These are phyloP conservation scores for Microglena sp. DNA, from an alignment of 139 green algal genomes.

Conservation along the genomic window DNA sequence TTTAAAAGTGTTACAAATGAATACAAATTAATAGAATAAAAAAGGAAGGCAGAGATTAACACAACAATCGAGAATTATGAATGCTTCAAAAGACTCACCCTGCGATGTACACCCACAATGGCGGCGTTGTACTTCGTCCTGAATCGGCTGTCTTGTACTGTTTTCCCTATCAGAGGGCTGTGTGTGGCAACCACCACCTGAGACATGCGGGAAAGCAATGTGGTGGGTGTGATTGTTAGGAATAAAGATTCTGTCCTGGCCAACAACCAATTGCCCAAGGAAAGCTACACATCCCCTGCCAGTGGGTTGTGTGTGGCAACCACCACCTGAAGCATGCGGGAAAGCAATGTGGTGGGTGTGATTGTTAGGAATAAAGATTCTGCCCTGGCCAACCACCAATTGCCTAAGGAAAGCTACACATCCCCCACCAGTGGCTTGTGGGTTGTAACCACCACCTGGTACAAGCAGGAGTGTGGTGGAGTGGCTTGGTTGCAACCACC, in stretches of 20 bases:
- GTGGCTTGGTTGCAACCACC: too few species aligned
- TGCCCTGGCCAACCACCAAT: too few species aligned
- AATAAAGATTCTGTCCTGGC: too few species aligned
- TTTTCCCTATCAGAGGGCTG: slow-evolving; percentile 14
- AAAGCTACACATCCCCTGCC: too few species aligned
- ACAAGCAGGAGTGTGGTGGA: not conserved
- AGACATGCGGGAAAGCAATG: not conserved
- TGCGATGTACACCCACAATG: slow-evolving; percentile 60
- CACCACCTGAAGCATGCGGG: slow-evolving; percentile 16
- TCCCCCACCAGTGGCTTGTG: slow-evolving; percentile 11
- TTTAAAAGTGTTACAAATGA: too few species aligned
- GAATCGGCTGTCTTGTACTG: slow-evolving; percentile 54
- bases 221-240: too few species aligned
- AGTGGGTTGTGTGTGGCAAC: slow-evolving; percentile 11
- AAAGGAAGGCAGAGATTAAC: not conserved
- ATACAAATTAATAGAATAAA: not conserved
- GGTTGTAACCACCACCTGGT: slow-evolving; percentile 16
- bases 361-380: too few species aligned
- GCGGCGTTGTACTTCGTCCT: slow-evolving; percentile 62
- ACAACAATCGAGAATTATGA: too few species aligned
- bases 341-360: not conserved
- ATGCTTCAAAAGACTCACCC: not conserved
- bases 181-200: slow-evolving; percentile 18
- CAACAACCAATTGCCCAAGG: too few species aligned
- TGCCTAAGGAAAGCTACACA: too few species aligned